phyloP scores from a whole-genome alignment of 2,329 filamentous ascomycete genomes.

The Ophiostoma himal-ulmi region DNA sequence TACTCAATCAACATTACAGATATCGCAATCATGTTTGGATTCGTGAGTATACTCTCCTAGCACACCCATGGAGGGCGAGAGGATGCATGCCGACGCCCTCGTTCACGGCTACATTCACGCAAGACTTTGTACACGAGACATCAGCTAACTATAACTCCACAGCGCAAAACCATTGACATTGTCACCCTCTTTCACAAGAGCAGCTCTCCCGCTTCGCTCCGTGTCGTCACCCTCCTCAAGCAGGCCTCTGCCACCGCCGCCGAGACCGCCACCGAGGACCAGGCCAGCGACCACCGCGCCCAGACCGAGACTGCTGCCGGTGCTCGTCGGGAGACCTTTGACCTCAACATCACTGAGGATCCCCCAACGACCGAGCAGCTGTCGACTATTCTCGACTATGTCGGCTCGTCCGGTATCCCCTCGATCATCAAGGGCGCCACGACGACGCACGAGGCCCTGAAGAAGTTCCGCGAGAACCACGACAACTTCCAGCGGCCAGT shows the following conservation, averaged over 20 bases:
- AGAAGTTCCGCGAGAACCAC: conserved; percentile 64
- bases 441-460: conserved; percentile 70
- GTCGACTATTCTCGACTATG: conserved; percentile 38
- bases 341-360: conserved; percentile 52
- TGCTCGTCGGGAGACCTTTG: conserved; percentile 60
- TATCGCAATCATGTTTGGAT: neutral
- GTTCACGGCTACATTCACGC: neutral
- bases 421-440: conserved; percentile 67
- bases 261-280: conserved; percentile 51
- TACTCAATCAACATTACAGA: neutral
- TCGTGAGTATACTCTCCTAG: neutral
- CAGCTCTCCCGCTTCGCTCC: conserved; percentile 62
- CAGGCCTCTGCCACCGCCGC: conserved; percentile 66
- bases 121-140: neutral
- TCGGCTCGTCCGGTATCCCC: conserved; percentile 56
- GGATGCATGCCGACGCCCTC: neutral
- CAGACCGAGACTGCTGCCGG: conserved; percentile 46
- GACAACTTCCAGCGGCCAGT: conserved; percentile 69
- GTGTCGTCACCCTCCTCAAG: conserved; percentile 71
- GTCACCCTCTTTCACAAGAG: conserved; percentile 95
- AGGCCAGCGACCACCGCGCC: conserved; percentile 45
- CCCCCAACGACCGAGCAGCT: conserved; percentile 55
- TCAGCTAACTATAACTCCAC: conserved; percentile 13
- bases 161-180: conserved; percentile 80
- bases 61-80: neutral